Evolutionary conservation across 108 stramenopile species (phyloP).

Genomic region (Pseudonitzschia multiseries): DNA sequence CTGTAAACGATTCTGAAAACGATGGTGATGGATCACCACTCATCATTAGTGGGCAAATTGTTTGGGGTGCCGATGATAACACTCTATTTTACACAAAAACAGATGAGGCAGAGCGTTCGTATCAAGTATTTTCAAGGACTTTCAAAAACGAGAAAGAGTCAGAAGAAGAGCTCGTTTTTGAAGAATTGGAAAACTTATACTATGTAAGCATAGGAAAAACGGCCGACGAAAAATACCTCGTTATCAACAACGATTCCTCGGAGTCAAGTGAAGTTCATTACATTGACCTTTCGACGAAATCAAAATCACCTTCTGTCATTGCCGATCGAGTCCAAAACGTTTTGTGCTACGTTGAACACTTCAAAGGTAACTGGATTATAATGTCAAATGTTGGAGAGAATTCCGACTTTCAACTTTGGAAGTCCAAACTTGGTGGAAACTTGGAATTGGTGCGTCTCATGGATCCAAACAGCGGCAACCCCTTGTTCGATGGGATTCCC

Average conservation of each 20-base stretch:
- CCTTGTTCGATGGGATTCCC: slow-evolving; percentile 14
- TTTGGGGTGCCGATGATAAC: slow-evolving; percentile 79
- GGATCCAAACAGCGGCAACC: background rate
- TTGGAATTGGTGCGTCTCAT: background rate
- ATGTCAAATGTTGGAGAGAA: slow-evolving; percentile 46
- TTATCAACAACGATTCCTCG: slow-evolving; percentile 54
- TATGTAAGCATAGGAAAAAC: slow-evolving; percentile 54
- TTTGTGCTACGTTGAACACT: slow-evolving; percentile 63
- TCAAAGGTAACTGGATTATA: slow-evolving; percentile 62
- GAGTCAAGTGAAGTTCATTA: slow-evolving; percentile 85
- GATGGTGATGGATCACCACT: slow-evolving; percentile 7
- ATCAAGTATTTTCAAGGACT: slow-evolving; percentile 51
- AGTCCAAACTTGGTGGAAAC: background rate
- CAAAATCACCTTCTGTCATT: slow-evolving; percentile 26
- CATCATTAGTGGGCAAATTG: slow-evolving; percentile 47
- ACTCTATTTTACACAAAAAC: slow-evolving; percentile 82
- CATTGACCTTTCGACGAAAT: slow-evolving; percentile 41
- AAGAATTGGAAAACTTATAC: slow-evolving; percentile 56
- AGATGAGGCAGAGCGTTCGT: slow-evolving; percentile 73
- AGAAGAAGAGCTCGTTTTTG: slow-evolving; percentile 72
- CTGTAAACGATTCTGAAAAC: background rate
- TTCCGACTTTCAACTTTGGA: slow-evolving; percentile 53
- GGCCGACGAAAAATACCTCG: slow-evolving; percentile 52
- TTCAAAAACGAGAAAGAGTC: slow-evolving; percentile 6
- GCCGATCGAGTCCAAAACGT: slow-evolving; percentile 54